Base-by-base conservation (phyloP, 495 filamentous ascomycete species). In the Platismatia glauca region DNA sequence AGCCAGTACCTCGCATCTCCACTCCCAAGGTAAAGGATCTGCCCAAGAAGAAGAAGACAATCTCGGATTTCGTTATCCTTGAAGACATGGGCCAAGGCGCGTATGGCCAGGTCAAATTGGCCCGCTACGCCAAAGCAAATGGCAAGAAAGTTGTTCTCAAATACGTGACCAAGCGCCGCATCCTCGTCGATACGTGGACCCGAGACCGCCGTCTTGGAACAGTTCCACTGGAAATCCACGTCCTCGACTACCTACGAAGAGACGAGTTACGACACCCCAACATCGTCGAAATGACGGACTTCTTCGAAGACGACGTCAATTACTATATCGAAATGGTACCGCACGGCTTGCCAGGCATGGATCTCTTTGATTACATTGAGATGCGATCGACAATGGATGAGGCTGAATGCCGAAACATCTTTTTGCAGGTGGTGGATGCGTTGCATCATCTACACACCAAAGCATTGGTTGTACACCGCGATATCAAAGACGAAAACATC, bases 261-360 rank as follows among this genome's bases (percentile, higher is more conserved):
- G 91, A 95, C 66, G 92, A 89, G 33, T 78, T 92, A 44, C 87
- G 84, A 68, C 94, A 99, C 70, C 89, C 91, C 31, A 97, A 97
- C 69, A 96, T 99, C 63, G 90, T 99, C 34, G 94, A 97, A 76
- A 97, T 99, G 95, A 84, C 88, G 41, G 92, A 95, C 63, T 99
- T 97, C 75, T 99, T 99, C 71, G 94, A 99, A 72, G 95, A 99
- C 61, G 90, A 95, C 63, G 78, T 91, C 70, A 97, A 99, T 68
- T 99, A 99, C 72, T 97, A 99, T 70, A 99, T 99, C 68, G 95
- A 97, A 70, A 98, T 97, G 94, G 79, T 89, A 8, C 94, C 94
- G 16, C 94, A 98, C 67, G 94, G 94, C 9, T 80, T 97, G 11
- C 94, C 95, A 4, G 95, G 95, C 20, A 97, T 98, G 95, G 94